Evolutionary conservation across 257 asterid species (phyloP).

Genomic region (Nicotiana obtusifolia): DNA sequence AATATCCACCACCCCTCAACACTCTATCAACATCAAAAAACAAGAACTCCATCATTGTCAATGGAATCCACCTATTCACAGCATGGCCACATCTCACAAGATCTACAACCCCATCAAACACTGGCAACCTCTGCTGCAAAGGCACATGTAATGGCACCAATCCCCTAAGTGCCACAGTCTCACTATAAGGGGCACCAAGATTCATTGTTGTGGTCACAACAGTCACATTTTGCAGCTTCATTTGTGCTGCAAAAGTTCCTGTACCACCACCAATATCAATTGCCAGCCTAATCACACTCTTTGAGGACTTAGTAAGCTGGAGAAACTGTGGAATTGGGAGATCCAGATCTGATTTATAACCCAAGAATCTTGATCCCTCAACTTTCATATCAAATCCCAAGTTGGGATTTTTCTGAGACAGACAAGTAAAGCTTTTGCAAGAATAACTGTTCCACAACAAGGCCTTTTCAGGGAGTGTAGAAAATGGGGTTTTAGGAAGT

Average conservation of each 20-base stretch:
- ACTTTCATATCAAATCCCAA: constrained; percentile 75
- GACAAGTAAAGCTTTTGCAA: constrained; percentile 76
- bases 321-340: constrained; percentile 78
- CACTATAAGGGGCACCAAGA: constrained; percentile 79
- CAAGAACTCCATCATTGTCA: constrained; percentile 66
- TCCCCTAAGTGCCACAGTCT: constrained; percentile 84
- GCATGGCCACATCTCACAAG: constrained; percentile 91
- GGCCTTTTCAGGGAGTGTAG: constrained; percentile 55
- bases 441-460: constrained; percentile 44
- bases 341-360: constrained; percentile 73
- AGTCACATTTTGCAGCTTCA: constrained; percentile 80
- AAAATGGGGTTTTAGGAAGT: constrained; percentile 60
- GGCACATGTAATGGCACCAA: constrained; percentile 77
- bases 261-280: constrained; percentile 90
- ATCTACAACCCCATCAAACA: constrained; percentile 86
- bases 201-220: constrained; percentile 86
- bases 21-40: constrained; percentile 85
- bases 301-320: constrained; percentile 45
- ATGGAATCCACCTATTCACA: constrained; percentile 90
- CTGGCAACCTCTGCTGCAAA: constrained; percentile 90
- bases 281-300: constrained; percentile 49
- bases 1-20: constrained; percentile 85
- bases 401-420: constrained; percentile 47
- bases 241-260: constrained; percentile 89
- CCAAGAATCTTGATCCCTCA: constrained; percentile 51